Base-by-base conservation (phyloP, 106 monocot genomes). In the Dendrobium huoshanense region DNA sequence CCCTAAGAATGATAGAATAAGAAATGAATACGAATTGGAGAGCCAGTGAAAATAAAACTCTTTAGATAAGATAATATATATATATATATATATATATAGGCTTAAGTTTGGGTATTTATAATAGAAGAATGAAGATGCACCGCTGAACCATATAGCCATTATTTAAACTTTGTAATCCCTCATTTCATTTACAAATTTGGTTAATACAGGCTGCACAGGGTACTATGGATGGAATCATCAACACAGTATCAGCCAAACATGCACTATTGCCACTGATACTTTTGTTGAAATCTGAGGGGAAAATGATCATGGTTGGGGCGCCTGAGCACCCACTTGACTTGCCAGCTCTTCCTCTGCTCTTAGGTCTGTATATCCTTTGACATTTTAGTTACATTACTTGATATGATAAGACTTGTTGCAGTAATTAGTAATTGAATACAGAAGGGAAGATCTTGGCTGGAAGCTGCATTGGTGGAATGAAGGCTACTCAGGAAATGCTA, bases 401-500 rank as follows among this genome's bases (percentile, higher is more conserved):
- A 70, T 37, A 31, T 13, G 4, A 16, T 41, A 45, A 13, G 41
- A 24, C 59, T 74, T 74, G 41, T 43, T 74, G 41, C 74, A 43
- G 43, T 43, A 43, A 74, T 18, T n/a, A 17, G 15, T 51, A 11
- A 29, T 54, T 9, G 48, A 10, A 18, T 77, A 51, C 54, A 96
- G 96, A 85, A 64, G 91, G 91, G 19, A 96, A 86, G 74, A 79
- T 67, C 20, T 47, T 96, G 77, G 88, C 87, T 0, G 96, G 96
- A 5, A 96, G 94, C 58, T 75, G 68, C 72, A 90, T 90, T 22
- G 96, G 96, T 49, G 94, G 96, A 16, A 85, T 96, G 45, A 84
- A 83, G 41, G 90, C 89, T 11, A 96, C 96, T 2, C 96, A 96
- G 78, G 96, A 96, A 88, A 96, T 96, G 96, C 67, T 96, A 22